phyloP scores from a whole-genome alignment of 208 protist genomes.

The Strigomonas culicis region DNA sequence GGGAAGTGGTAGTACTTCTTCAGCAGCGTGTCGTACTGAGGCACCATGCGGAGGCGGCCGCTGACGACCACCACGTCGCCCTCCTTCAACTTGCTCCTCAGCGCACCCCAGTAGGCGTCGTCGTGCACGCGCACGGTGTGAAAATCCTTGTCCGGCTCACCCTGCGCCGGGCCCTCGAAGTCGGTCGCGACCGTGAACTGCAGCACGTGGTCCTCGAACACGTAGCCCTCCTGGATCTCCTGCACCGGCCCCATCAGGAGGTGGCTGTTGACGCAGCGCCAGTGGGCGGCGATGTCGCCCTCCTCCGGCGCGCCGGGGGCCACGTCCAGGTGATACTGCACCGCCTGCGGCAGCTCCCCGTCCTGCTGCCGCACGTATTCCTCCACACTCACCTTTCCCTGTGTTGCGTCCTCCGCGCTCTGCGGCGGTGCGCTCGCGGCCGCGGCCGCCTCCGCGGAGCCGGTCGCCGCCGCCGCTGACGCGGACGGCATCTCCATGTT shows the following conservation, averaged over 20 bases:
- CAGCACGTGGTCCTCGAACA: constrained; percentile 82
- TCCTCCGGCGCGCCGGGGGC: constrained; percentile 86
- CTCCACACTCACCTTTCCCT: constrained; percentile 2
- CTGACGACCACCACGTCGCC: constrained; percentile 58
- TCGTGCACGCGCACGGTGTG: constrained; percentile 82
- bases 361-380: constrained; percentile 71
- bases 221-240: constrained; percentile 80
- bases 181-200: constrained; percentile 83
- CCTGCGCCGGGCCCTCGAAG: constrained; percentile 68
- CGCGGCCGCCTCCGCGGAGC: neutral
- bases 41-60: constrained; percentile 79
- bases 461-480: neutral
- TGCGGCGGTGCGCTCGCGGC: neutral
- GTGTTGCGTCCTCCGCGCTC: constrained; percentile 1
- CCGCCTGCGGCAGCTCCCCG: constrained; percentile 45
- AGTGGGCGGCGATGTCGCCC: constrained; percentile 75
- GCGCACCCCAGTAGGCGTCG: constrained; percentile 32
- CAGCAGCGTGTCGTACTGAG: constrained; percentile 71
- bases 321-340: constrained; percentile 83
- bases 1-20: constrained; percentile 88
- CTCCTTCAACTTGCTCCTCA: constrained; percentile 37
- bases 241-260: constrained; percentile 74
- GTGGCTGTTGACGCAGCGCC: constrained; percentile 81
- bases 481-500: constrained; percentile 73
- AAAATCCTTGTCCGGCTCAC: constrained; percentile 87